phyloP scores from a whole-genome alignment of 2,329 filamentous ascomycete genomes.

The Ceratocystis eucalypticola region DNA sequence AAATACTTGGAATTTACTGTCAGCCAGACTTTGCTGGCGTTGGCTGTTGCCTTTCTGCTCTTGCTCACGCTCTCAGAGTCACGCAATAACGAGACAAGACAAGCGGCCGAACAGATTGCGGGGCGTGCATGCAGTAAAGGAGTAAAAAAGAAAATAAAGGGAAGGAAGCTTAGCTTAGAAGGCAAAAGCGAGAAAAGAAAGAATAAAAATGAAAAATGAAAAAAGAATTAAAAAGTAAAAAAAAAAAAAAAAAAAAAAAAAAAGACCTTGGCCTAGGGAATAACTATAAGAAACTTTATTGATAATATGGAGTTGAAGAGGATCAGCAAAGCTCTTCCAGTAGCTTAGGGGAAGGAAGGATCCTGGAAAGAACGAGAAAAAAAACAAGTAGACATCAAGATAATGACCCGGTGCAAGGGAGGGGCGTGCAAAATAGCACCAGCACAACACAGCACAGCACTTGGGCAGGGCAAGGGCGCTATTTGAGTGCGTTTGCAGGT shows the following conservation, averaged over 20 bases:
- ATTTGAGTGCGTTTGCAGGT: neutral
- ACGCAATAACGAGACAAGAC: neutral
- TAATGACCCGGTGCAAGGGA: neutral
- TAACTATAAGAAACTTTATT: conserved; percentile 11
- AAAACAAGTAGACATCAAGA: neutral
- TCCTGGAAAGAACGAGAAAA: neutral
- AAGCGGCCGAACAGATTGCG: neutral
- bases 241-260: neutral
- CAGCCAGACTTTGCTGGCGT: neutral
- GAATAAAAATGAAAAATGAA: neutral
- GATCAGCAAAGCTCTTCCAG: conserved; percentile 14
- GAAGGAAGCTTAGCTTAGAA: conserved; percentile 1
- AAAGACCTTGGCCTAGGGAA: neutral
- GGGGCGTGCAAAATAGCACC: neutral
- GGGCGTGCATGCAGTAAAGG: neutral
- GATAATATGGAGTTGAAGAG: conserved; percentile 8
- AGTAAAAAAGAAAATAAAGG: neutral
- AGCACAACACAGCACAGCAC: no score
- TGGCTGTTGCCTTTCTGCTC: no score
- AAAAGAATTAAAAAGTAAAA: neutral
- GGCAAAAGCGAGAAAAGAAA: neutral
- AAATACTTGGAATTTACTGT: neutral
- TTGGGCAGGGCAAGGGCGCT: neutral
- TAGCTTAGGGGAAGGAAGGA: neutral
- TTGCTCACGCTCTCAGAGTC: neutral